phyloP scores from a whole-genome alignment of 2,329 filamentous ascomycete genomes.

The Monilinia polystroma region DNA sequence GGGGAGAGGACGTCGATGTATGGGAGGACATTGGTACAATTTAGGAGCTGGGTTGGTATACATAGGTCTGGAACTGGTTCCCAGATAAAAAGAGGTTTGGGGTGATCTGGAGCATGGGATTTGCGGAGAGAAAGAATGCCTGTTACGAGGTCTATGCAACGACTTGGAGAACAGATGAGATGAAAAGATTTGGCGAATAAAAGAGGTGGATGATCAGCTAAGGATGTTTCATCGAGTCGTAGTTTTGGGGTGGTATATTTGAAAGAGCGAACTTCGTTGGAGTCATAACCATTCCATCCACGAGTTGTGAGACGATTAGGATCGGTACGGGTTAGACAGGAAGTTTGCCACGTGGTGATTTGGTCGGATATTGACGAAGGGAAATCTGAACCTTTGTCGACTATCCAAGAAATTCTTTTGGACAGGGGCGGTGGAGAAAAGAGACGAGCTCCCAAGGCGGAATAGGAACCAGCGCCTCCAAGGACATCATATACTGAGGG shows the following conservation, averaged over 20 bases:
- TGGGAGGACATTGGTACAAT: conserved; percentile 62
- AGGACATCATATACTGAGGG: conserved; percentile 71
- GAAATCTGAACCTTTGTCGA: conserved; percentile 88
- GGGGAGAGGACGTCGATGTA: conserved; percentile 67
- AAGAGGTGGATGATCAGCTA: conserved; percentile 56
- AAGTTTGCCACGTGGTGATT: conserved; percentile 75
- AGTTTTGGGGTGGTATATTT: conserved; percentile 85
- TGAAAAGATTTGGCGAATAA: conserved; percentile 78
- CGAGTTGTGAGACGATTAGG: conserved; percentile 73
- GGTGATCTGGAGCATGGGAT: conserved; percentile 40
- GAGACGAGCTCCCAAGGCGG: conserved; percentile 82
- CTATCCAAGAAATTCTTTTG: conserved; percentile 77
- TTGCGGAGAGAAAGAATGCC: conserved; percentile 64
- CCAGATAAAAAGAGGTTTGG: conserved; percentile 80
- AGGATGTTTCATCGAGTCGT: conserved; percentile 70
- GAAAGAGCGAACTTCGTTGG: conserved; percentile 70
- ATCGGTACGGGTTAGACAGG: conserved; percentile 62
- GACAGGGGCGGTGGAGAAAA: conserved; percentile 70
- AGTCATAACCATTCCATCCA: conserved; percentile 88
- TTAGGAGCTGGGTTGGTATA: conserved; percentile 64
- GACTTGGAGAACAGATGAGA: conserved; percentile 75
- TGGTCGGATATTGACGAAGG: conserved; percentile 61
- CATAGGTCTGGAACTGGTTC: conserved; percentile 92
- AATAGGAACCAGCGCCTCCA: conserved; percentile 87
- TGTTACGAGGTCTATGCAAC: conserved; percentile 73